A percentile compares a stretch with the other conserved stretches of the same genome.
These are phyloP conservation scores for Crithidia bombi DNA, from an alignment of 208 protist genomes.

Conservation along the genomic window DNA sequence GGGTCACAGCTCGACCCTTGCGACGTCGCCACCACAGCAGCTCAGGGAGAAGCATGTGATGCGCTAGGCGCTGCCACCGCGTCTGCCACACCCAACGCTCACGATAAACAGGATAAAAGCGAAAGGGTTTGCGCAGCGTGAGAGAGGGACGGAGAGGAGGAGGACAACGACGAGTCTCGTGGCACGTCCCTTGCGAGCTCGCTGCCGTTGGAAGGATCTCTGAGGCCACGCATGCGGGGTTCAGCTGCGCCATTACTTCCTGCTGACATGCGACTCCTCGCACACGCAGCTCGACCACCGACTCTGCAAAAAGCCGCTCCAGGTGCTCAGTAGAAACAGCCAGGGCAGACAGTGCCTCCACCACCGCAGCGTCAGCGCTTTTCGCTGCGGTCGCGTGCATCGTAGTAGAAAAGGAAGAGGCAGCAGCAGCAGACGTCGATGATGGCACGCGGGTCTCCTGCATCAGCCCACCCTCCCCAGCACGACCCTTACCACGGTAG, in stretches of 20 bases:
- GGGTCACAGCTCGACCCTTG: background rate
- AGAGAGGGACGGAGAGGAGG: background rate
- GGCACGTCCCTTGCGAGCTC: no score
- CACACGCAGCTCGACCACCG: constrained; percentile 17
- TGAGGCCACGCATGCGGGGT: background rate
- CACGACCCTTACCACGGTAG: background rate
- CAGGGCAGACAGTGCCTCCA: constrained; percentile 10
- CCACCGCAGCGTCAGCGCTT: background rate
- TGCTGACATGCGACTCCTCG: background rate
- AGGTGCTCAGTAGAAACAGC: constrained; percentile 25
- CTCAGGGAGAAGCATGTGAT: background rate
- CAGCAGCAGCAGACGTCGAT: no score
- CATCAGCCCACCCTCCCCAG: no score
- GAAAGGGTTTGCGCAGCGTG: background rate
- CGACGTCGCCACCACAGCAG: background rate
- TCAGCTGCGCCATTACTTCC: background rate
- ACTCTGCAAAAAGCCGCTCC: constrained; percentile 32
- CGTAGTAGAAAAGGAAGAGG: no score
- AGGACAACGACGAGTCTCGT: no score
- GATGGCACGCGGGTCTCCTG: no score
- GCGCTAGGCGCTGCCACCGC: constrained; percentile 10
- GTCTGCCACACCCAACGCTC: constrained; percentile 30
- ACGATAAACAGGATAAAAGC: constrained; percentile 26
- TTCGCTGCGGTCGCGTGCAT: background rate
- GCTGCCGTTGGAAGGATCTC: no score